A percentile compares a stretch with the other conserved stretches of the same genome.
These are phyloP conservation scores for Exophiala sp. DNA, from an alignment of 2,329 filamentous ascomycete species.

Conservation along the genomic window DNA sequence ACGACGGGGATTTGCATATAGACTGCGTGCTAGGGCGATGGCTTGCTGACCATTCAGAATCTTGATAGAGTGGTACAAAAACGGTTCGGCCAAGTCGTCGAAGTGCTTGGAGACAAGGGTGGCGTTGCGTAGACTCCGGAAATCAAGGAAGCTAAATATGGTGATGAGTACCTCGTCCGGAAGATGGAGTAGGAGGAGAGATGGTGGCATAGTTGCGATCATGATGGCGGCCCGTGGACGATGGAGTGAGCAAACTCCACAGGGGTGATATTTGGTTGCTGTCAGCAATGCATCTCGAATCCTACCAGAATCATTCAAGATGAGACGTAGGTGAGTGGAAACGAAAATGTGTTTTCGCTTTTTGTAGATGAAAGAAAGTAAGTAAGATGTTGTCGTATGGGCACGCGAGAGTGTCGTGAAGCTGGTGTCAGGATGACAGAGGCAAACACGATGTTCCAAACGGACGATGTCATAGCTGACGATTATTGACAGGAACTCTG, in stretches of 20 bases:
- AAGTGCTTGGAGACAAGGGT: slow-evolving; percentile 24
- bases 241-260: neutral
- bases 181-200: slow-evolving; percentile 22
- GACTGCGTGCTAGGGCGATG: slow-evolving; percentile 13
- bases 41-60: slow-evolving; percentile 22
- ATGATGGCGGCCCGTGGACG: slow-evolving; percentile 8
- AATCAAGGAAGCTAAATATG: slow-evolving; percentile 25
- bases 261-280: too few relatives aligned
- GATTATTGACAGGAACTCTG: neutral
- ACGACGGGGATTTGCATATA: slow-evolving; percentile 21
- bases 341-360: neutral
- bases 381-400: neutral
- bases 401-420: neutral
- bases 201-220: slow-evolving; percentile 18
- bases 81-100: slow-evolving; percentile 24
- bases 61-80: slow-evolving; percentile 24
- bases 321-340: neutral
- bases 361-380: neutral
- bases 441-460: neutral
- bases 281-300: too few relatives aligned
- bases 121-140: slow-evolving; percentile 14
- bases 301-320: neutral
- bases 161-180: slow-evolving; percentile 27
- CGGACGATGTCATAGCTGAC: neutral
- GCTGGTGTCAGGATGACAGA: neutral